phyloP scores from a whole-genome alignment of 768 basidiomycete genomes.

The Agaricus bisporus region DNA sequence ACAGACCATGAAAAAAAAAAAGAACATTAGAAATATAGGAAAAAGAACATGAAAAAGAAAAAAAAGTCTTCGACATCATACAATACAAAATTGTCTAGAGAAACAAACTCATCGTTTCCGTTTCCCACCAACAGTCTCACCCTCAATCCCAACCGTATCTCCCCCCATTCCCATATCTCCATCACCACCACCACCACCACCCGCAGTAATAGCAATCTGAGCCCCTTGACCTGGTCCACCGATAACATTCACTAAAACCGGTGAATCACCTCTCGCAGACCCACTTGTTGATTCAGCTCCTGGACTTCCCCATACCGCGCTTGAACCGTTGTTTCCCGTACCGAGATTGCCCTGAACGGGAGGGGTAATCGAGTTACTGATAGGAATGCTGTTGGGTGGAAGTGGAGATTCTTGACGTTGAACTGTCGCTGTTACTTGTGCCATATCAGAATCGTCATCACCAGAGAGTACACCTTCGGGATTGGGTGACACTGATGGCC shows the following conservation, averaged over 20 bases:
- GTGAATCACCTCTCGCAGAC: constrained; percentile 8
- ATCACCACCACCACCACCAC: constrained; percentile 9
- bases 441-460: not conserved
- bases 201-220: not conserved
- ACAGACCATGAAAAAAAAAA: too few species aligned
- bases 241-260: not conserved
- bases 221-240: not conserved
- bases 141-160: constrained; percentile 20
- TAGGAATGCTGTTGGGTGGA: not conserved
- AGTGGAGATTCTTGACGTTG: not conserved
- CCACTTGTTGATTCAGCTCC: constrained; percentile 4
- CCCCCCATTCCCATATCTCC: constrained; percentile 10
- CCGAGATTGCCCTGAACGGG: not conserved
- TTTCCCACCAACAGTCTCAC: constrained; percentile 27
- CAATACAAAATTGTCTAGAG: too few species aligned
- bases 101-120: constrained; percentile 25
- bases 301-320: constrained; percentile 3
- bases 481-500: not conserved
- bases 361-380: not conserved
- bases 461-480: not conserved
- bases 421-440: not conserved
- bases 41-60: too few species aligned
- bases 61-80: too few species aligned
- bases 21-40: too few species aligned
- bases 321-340: too few species aligned